Evolutionary conservation across 140 eudicot species (phyloP).

Genomic region (Anethum foeniculum): DNA sequence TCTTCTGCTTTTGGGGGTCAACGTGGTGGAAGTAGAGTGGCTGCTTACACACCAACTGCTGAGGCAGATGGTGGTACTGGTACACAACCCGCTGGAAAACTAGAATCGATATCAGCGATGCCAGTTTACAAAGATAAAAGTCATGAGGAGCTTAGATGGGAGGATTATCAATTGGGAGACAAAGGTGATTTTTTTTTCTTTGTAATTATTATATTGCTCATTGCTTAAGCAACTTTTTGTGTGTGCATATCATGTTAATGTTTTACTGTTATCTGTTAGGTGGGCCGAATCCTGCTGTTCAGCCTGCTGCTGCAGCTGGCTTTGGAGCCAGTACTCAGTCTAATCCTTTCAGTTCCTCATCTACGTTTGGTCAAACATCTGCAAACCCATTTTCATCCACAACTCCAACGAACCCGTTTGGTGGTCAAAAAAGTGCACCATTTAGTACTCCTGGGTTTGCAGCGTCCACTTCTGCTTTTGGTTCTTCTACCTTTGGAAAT

Average conservation of each 20-base stretch:
- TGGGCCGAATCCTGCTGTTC: slow-evolving; percentile 79
- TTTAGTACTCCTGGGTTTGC: slow-evolving; percentile 14
- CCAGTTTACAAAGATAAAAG: slow-evolving; percentile 79
- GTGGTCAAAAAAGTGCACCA: slow-evolving; percentile 49
- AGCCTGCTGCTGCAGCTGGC: slow-evolving; percentile 51
- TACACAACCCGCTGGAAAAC: slow-evolving; percentile 65
- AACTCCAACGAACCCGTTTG: slow-evolving; percentile 65
- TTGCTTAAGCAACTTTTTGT: not conserved
- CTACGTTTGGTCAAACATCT: slow-evolving; percentile 59
- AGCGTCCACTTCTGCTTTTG: slow-evolving; percentile 43
- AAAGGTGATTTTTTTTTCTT: slow-evolving; percentile 42
- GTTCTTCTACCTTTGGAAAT: slow-evolving; percentile 56
- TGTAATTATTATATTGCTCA: not conserved
- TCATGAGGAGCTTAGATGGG: slow-evolving; percentile 98
- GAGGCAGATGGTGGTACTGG: slow-evolving; percentile 54
- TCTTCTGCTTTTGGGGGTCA: slow-evolving; percentile 66
- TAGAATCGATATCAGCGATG: slow-evolving; percentile 92
- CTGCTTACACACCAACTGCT: slow-evolving; percentile 64
- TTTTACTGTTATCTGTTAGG: slow-evolving; percentile 34
- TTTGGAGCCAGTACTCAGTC: slow-evolving; percentile 48
- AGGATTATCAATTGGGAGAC: slow-evolving; percentile 83
- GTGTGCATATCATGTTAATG: not conserved
- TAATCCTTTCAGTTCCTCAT: slow-evolving; percentile 48
- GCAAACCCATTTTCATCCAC: slow-evolving; percentile 64
- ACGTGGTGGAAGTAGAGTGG: slow-evolving; percentile 74